Conservation (phyloP, 169 alveolate genomes). For the Plasmodium ovale region DNA sequence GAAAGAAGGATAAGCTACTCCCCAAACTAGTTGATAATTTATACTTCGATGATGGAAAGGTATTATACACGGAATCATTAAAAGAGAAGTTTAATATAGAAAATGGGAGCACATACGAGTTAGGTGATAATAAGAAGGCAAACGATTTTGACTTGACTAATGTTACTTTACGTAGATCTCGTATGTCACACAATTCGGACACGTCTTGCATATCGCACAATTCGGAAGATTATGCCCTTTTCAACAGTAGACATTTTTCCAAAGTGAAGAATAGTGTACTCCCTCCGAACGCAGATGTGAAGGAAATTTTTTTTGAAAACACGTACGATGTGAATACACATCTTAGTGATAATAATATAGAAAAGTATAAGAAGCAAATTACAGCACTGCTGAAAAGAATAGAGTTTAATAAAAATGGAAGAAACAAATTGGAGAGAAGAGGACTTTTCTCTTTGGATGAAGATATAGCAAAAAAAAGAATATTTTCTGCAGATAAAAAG, state of each 20-base stretch:
- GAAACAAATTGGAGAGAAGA: neutral
- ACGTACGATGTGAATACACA: neutral
- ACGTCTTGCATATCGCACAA: too few relatives aligned
- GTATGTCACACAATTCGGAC: too few relatives aligned
- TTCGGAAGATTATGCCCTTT: neutral
- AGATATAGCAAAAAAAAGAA: constrained; percentile 23
- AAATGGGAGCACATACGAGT: too few relatives aligned
- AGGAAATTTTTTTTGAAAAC: neutral
- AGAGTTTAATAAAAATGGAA: neutral
- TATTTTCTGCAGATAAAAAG: constrained; percentile 24
- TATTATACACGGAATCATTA: neutral
- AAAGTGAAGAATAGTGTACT: neutral
- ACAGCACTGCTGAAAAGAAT: constrained; percentile 19
- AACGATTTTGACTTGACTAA: neutral
- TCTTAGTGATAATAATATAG: neutral
- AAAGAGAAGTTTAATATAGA: neutral
- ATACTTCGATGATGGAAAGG: neutral
- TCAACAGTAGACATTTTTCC: neutral
- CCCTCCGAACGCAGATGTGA: neutral
- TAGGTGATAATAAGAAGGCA: neutral
- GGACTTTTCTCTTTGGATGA: constrained; percentile 41
- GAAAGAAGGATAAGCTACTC: constrained; percentile 46
- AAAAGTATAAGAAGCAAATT: constrained; percentile 14
- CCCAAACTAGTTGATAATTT: constrained; percentile 10
- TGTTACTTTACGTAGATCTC: neutral